Base-by-base conservation (phyloP, 78 protist genomes). In the Blattamonas nauphoetae region DNA sequence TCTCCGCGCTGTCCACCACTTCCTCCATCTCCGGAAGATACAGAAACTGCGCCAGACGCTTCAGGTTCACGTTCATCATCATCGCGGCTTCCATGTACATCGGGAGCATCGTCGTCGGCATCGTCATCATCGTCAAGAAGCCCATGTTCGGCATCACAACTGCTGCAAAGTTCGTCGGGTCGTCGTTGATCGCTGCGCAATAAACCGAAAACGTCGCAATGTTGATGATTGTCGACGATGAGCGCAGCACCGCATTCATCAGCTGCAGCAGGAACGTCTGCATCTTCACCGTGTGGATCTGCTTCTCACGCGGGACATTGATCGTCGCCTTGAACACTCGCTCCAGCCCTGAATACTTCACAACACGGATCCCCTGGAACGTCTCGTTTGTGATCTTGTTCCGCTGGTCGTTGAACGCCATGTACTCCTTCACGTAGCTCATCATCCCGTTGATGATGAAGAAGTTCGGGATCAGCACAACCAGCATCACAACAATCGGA, bases 331-430 rank as follows among this genome's bases (percentile, higher is more conserved):
- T 21, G 41, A 79, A 79, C 42, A 11, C 21, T 21, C 6, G 42
- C 41, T 79, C 83, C 43, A 79, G 41, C 32, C 83, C 83, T 21
- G 83, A 32, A 11, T 33, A 79, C 41, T 79, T 79, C 83, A 79
- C 83, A 4, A 79, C 83, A 4, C 83, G 33, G 45, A 79, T 79
- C 32, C 83, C 83, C 41, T 79, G 83, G 33, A 79, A 5, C 32
- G 83, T 79, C 83, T 79, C 83, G 83, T 79, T 79, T 4, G 83
- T 79, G 83, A 79, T 21, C 83, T 79, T 79, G 33, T 5, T 21
- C 41, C 83, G 83, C 5, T n/a, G 42, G 41, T 79, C 83, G 83
- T 79, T 79, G 41, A 79, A 5, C 29, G 33, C 41, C 33, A 79
- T n/a, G 41, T 79, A 79, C 29, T 36, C 6, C 41, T 79, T 79